Conservation (phyloP, 352 stramenopile species). For the Globisporangium uncinulatum region DNA sequence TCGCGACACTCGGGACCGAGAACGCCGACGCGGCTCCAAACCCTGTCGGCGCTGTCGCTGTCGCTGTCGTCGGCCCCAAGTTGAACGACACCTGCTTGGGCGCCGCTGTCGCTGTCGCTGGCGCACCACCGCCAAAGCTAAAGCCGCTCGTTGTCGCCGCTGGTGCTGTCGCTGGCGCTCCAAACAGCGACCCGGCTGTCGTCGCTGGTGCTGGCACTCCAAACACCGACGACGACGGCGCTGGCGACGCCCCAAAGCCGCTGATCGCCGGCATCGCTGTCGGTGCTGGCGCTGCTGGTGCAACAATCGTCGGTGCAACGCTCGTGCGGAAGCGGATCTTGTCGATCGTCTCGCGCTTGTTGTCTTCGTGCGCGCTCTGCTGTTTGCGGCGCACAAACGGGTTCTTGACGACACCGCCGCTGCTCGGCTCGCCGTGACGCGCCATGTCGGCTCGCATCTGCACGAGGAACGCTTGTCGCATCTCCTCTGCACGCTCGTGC, state of each 20-base stretch:
- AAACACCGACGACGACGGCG: conserved; percentile 5
- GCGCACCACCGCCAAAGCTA: conserved; percentile 31
- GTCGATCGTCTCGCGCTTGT: conserved; percentile 58
- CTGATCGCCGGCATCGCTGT: conserved; percentile 9
- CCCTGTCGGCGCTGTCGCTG: conserved; percentile 12
- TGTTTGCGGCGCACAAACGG: conserved; percentile 78
- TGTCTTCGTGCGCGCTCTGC: conserved; percentile 55
- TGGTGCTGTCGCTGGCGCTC: conserved; percentile 4
- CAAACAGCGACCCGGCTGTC: conserved; percentile 15
- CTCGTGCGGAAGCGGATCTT: conserved; percentile 76
- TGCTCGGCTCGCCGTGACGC: conserved; percentile 54
- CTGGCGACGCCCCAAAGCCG: conserved; percentile 1
- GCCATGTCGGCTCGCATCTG: conserved; percentile 59
- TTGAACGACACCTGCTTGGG: conserved; percentile 67
- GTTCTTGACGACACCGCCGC: conserved; percentile 52
- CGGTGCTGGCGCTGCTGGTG: conserved; percentile 11
- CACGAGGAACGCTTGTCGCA: conserved; percentile 60
- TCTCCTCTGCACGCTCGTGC: conserved; percentile 67
- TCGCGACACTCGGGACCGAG: conserved; percentile 15
- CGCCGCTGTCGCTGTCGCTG: conserved; percentile 11
- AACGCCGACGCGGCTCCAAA: conserved; percentile 23
- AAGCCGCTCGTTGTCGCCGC: conserved; percentile 2
- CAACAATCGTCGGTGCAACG: conserved; percentile 62
- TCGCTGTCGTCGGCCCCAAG: conserved; percentile 12
- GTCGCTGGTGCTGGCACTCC: not conserved